Evolutionary conservation across 129 eudicot species (phyloP).

Genomic region (Helianthus annuus): DNA sequence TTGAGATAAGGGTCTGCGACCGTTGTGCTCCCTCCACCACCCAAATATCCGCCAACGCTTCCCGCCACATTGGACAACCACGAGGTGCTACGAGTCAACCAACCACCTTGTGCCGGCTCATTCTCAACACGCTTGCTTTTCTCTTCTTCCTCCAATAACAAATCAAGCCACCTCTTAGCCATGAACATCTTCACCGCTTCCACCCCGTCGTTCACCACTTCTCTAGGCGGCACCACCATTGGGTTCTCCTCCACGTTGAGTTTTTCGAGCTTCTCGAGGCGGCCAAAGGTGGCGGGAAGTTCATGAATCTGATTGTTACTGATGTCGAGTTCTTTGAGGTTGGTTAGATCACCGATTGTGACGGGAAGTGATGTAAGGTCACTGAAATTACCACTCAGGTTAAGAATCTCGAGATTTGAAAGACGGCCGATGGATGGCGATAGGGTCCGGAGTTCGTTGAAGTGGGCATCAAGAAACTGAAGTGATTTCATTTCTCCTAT

Average conservation of each 20-base stretch:
- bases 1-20: conserved; percentile 49
- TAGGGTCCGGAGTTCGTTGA: conserved; percentile 84
- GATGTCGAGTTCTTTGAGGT: conserved; percentile 80
- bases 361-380: conserved; percentile 77
- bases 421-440: conserved; percentile 68
- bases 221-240: conserved; percentile 69
- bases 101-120: conserved; percentile 36
- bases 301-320: conserved; percentile 95
- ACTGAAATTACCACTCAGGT: conserved; percentile 81
- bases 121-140: conserved; percentile 38
- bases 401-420: conserved; percentile 66
- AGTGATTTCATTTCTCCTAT: conserved; percentile 84
- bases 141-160: conserved; percentile 59
- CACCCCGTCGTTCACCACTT: conserved; percentile 62
- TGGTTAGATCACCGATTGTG: conserved; percentile 71
- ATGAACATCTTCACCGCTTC: conserved; percentile 75
- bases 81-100: conserved; percentile 58
- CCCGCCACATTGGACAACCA: conserved; percentile 67
- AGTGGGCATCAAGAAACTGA: conserved; percentile 67
- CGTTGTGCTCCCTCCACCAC: conserved; percentile 41
- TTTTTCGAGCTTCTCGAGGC: conserved; percentile 61
- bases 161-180: conserved; percentile 66
- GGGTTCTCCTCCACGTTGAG: conserved; percentile 85
- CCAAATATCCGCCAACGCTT: conserved; percentile 56
- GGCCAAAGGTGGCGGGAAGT: conserved; percentile 75